Conservation (phyloP, 129 eudicot species). For the Calendula officinalis region DNA sequence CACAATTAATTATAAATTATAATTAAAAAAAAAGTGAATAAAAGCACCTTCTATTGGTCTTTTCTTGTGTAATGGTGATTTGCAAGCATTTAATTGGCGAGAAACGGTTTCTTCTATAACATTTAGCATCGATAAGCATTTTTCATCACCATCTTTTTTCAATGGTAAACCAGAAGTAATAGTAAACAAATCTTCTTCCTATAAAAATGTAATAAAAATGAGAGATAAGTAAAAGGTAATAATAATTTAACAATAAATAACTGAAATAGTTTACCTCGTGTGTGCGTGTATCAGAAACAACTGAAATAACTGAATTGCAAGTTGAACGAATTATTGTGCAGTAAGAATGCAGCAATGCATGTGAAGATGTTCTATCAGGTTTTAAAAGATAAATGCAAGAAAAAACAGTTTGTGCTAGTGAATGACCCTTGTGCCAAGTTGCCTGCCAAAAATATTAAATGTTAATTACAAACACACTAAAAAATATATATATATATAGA, state of each 20-base stretch:
- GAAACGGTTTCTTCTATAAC: slow-evolving; percentile 87
- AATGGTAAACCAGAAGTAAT: slow-evolving; percentile 87
- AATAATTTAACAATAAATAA: too few relatives aligned
- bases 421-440: slow-evolving; percentile 99
- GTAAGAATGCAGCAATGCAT: slow-evolving; percentile 76
- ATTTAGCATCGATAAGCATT: slow-evolving; percentile 75
- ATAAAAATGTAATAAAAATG: slow-evolving; percentile 18
- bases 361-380: slow-evolving; percentile 87
- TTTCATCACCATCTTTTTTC: slow-evolving; percentile 83
- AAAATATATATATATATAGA: slow-evolving; percentile 4
- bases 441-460: slow-evolving; percentile 56
- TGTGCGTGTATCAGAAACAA: slow-evolving; percentile 87
- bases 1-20: neutral
- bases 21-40: neutral
- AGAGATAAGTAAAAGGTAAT: slow-evolving; percentile 11
- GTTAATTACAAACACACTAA: neutral
- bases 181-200: slow-evolving; percentile 92
- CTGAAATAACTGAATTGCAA: slow-evolving; percentile 79
- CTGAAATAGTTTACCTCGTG: slow-evolving; percentile 76
- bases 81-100: slow-evolving; percentile 87
- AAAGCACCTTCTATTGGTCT: slow-evolving; percentile 69
- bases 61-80: slow-evolving; percentile 66
- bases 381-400: slow-evolving; percentile 87
- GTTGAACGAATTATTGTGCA: slow-evolving; percentile 75
- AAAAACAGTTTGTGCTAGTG: slow-evolving; percentile 88